phyloP scores from a whole-genome alignment of 2,329 filamentous ascomycete species.

The Colletotrichum sp. region DNA sequence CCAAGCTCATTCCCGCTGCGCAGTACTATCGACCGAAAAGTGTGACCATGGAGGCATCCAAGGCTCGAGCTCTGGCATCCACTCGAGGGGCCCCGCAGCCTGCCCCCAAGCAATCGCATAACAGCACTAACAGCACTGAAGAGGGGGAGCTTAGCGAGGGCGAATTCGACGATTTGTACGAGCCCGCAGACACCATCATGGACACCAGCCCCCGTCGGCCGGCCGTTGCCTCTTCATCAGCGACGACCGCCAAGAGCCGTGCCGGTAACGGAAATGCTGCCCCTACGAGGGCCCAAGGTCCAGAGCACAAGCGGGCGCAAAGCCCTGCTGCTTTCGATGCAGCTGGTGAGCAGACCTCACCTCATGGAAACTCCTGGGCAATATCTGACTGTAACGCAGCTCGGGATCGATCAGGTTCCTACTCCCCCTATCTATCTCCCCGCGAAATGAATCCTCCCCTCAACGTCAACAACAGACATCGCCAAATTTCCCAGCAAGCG shows the following conservation, averaged over 20 bases:
- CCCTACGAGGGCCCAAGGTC: not conserved
- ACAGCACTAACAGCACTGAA: slow-evolving; percentile 39
- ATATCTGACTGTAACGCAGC: slow-evolving; percentile 14
- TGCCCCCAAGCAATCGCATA: not conserved
- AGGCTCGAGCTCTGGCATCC: not conserved
- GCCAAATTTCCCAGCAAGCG: not conserved
- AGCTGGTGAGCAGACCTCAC: not conserved
- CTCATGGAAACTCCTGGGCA: not conserved
- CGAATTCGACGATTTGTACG: slow-evolving; percentile 64
- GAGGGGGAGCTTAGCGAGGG: slow-evolving; percentile 81
- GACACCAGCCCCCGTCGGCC: not conserved
- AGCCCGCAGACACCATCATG: slow-evolving; percentile 35
- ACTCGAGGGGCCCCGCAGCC: not conserved
- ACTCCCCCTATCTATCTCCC: slow-evolving; percentile 57
- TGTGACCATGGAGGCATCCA: slow-evolving; percentile 24
- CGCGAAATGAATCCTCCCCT: slow-evolving; percentile 42
- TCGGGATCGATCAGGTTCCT: slow-evolving; percentile 55
- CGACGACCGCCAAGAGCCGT: not conserved
- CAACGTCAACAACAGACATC: not conserved
- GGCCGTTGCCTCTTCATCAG: not conserved
- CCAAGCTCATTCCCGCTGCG: slow-evolving; percentile 22
- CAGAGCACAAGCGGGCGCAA: not conserved
- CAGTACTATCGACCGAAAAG: slow-evolving; percentile 12
- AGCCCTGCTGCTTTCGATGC: not conserved
- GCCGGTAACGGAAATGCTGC: not conserved